Evolutionary conservation across 1,284 basidiomycete species (phyloP), one percentile per base, ranked within the genome.

Genomic region (Mixia osmundae): DNA sequence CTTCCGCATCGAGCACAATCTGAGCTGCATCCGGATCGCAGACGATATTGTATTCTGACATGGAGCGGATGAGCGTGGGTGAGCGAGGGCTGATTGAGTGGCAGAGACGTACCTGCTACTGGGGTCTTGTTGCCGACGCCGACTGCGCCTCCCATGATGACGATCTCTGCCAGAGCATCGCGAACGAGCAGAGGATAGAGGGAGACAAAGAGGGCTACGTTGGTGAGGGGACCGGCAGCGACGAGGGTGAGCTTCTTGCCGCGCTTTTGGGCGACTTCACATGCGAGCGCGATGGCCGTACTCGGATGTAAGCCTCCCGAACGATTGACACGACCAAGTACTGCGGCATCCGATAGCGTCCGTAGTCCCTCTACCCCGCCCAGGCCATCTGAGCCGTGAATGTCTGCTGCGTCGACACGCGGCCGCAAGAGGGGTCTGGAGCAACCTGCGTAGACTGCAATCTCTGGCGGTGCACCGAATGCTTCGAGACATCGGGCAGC

Each of bases 81-180:
- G 33, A 16, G n/a, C 20, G 31, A 12, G 30, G 30, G 28, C 27
- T 36, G 39, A 27, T 5, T 11, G 25, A 39, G 30, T 20, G 25
- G 25, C n/a, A n/a, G 8, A 25, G 25, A 25, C 61, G 30, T 39
- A 69, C 69, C 69, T 47, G 74, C 75, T 10, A 68, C 70, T 10
- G 76, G 59, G n/a, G 71, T 71, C 30, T 71, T 60, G 49, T 80
- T 82, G 0, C 77, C 78, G 10, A 76, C 50, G 3, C 77, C 77
- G n/a, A 77, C 69, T 1, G 69, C 47, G 8, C 78, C 78, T n/a
- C 79, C 78, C 78, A 83, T 82, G 49, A 79, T 76, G 3, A 79
- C 72, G 39, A 82, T 68, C 46, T 76, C 67, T 41, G 74, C 70
- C 4, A 80, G 59, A 7, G 63, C 71, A 2, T 61, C 61, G 18